Percentiles rank a stretch among this genome's conserved stretches.
Evolutionary conservation across 2,329 filamentous ascomycete species (phyloP).

Genomic region (Akanthomyces lecanii): DNA sequence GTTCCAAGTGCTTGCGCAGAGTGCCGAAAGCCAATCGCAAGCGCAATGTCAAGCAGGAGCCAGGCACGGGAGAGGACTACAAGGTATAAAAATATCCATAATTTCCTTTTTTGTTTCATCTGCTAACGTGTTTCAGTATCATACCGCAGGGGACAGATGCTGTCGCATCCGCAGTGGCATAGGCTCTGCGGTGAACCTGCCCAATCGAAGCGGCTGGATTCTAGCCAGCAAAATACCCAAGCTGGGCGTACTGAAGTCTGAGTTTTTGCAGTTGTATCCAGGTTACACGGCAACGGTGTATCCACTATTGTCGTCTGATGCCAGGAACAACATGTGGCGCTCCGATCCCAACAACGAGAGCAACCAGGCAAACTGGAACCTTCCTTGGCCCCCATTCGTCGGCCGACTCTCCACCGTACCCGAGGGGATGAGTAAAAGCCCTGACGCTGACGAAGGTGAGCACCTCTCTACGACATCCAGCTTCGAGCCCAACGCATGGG

Average conservation of each 20-base stretch:
- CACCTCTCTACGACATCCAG: neutral
- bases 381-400: conserved; percentile 28
- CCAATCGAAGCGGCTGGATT: conserved; percentile 34
- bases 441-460: neutral
- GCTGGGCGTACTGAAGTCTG: conserved; percentile 22
- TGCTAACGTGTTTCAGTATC: conserved; percentile 19
- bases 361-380: conserved; percentile 24
- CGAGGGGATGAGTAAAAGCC: neutral
- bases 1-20: conserved; percentile 31
- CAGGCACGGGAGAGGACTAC: conserved; percentile 21
- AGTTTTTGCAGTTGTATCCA: conserved; percentile 25
- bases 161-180: conserved; percentile 27
- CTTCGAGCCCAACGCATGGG: neutral
- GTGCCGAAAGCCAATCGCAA: conserved; percentile 24
- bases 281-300: conserved; percentile 29
- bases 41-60: conserved; percentile 20
- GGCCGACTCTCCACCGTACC: conserved; percentile 7
- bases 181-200: conserved; percentile 22
- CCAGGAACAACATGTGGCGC: conserved; percentile 23
- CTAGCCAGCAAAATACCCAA: conserved; percentile 18
- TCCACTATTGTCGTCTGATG: conserved; percentile 21
- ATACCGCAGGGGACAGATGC: conserved; percentile 21
- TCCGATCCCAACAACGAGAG: conserved; percentile 31
- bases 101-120: neutral
- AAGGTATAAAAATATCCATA: conserved; percentile 18